These are phyloP conservation scores for Nitzschia sp. DNA, from an alignment of 108 stramenopile species.

Conservation along the genomic window DNA sequence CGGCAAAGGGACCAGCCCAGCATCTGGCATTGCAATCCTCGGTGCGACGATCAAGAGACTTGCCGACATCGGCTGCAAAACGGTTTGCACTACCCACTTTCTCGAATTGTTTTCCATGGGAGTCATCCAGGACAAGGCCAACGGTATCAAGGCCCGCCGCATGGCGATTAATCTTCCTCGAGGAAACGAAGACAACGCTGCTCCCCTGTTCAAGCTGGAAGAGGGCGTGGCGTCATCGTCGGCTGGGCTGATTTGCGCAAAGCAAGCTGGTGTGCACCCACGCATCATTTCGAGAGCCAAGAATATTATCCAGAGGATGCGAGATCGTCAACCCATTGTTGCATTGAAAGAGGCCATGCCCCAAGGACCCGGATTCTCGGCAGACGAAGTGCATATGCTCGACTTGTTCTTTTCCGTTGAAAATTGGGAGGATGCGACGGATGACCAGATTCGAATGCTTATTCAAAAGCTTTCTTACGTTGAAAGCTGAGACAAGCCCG, in stretches of 20 bases:
- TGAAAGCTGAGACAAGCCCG: not conserved
- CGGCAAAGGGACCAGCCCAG: conserved; percentile 94
- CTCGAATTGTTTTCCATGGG: conserved; percentile 92
- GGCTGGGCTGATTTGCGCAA: conserved; percentile 91
- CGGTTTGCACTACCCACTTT: conserved; percentile 93
- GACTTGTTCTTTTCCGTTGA: conserved; percentile 53
- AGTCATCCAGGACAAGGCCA: conserved; percentile 64
- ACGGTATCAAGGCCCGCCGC: conserved; percentile 77
- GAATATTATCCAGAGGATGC: conserved; percentile 67
- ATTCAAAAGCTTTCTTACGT: conserved; percentile 20
- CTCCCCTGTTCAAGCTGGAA: conserved; percentile 90
- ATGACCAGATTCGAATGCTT: conserved; percentile 46
- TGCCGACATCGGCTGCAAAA: conserved; percentile 58
- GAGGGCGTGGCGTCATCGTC: conserved; percentile 88
- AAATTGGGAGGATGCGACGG: conserved; percentile 49
- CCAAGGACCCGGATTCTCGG: conserved; percentile 10
- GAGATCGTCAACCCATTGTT: conserved; percentile 50
- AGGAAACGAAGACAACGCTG: conserved; percentile 62
- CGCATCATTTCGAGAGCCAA: conserved; percentile 62
- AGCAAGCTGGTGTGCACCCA: conserved; percentile 79
- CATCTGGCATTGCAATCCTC: conserved; percentile 93
- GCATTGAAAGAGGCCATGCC: conserved; percentile 63
- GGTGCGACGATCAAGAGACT: conserved; percentile 79
- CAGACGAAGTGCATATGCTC: conserved; percentile 45
- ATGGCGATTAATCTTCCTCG: conserved; percentile 90